phyloP scores from a whole-genome alignment of 306 rosid genomes.

The Prosopis cineraria region DNA sequence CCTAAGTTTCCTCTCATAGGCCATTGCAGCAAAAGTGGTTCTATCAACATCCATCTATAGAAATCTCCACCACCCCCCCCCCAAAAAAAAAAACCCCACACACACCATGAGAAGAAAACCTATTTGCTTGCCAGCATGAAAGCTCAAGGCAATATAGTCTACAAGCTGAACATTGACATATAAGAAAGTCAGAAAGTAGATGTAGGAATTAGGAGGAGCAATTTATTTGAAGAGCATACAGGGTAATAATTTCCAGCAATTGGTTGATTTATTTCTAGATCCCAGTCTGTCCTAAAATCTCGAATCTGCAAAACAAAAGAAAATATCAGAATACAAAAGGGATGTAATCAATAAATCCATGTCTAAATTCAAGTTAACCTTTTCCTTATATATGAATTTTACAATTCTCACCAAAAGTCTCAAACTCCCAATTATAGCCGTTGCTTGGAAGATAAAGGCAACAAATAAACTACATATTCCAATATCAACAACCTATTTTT shows the following conservation, averaged over 20 bases:
- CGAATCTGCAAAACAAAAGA: conserved; percentile 57
- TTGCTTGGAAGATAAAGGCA: conserved; percentile 5
- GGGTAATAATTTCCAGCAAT: conserved; percentile 93
- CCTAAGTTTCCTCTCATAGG: no score
- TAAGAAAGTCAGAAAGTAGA: conserved; percentile 1
- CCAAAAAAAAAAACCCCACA: background rate
- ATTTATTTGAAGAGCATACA: conserved; percentile 48
- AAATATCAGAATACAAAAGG: conserved; percentile 11
- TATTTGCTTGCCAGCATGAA: conserved; percentile 2
- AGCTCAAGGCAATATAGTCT: conserved; percentile 6
- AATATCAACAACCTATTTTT: conserved; percentile 21
- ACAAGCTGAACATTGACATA: conserved; percentile 11
- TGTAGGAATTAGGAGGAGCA: conserved; percentile 7
- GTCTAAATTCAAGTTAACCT: background rate
- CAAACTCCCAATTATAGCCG: background rate
- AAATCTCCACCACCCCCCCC: no score
- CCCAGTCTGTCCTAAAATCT: conserved; percentile 84
- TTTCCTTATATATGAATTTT: conserved; percentile 5
- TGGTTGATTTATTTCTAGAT: conserved; percentile 81
- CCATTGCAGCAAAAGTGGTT: no score
- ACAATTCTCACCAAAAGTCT: conserved; percentile 19
- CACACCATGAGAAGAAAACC: conserved; percentile 18
- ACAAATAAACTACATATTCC: background rate
- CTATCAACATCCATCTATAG: no score
- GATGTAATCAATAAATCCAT: background rate